Evolutionary conservation across 2,329 filamentous ascomycete species (phyloP).

Genomic region (Thermothelomyces thermophilus): DNA sequence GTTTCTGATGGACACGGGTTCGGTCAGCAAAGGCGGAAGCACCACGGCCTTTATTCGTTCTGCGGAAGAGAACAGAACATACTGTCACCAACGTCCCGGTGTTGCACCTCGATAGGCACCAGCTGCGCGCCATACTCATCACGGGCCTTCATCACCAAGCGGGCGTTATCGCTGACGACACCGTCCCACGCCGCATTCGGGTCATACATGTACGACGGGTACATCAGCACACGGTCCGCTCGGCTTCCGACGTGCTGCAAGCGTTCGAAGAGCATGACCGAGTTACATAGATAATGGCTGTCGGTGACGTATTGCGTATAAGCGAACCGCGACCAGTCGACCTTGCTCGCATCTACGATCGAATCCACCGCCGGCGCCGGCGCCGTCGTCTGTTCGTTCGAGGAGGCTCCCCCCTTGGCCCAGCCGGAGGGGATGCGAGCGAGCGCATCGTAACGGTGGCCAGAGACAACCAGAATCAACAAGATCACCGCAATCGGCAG

Average conservation of each 20-base stretch:
- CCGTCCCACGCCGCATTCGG: background rate
- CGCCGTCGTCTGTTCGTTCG: no score
- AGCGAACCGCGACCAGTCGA: slow-evolving; percentile 1
- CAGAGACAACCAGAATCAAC: background rate
- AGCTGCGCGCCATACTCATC: slow-evolving; percentile 14
- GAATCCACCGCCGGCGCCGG: no score
- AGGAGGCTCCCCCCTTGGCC: no score
- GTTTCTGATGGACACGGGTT: background rate
- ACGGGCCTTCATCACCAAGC: slow-evolving; percentile 15
- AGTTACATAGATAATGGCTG: background rate
- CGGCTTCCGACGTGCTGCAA: slow-evolving; percentile 8
- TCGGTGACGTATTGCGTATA: slow-evolving; percentile 2
- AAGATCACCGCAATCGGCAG: background rate
- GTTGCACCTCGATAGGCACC: slow-evolving; percentile 13
- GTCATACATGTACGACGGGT: slow-evolving; percentile 10
- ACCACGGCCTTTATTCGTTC: no score
- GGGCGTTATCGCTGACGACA: background rate
- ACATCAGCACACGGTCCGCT: slow-evolving; percentile 15
- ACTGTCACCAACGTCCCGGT: background rate
- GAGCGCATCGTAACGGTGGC: background rate
- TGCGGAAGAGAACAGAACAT: background rate
- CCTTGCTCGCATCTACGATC: no score
- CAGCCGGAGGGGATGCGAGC: background rate
- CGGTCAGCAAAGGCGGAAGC: background rate
- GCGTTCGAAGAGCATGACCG: background rate